Base-by-base conservation (phyloP, 257 asterid genomes). In the Misopates orontium region DNA sequence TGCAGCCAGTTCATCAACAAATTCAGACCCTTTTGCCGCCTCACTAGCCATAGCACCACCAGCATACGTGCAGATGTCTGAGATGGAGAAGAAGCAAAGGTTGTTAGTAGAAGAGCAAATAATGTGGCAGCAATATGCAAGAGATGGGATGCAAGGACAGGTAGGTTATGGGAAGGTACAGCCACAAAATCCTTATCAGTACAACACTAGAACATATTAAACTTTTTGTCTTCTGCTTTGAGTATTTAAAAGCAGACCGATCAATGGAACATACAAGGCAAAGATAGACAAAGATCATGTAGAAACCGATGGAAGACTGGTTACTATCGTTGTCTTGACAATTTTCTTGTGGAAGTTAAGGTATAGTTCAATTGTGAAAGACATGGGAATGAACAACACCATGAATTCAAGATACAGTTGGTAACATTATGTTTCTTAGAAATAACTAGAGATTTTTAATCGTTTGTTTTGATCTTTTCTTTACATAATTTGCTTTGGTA, bases 101-200 rank as follows among this genome's bases (percentile, higher is more conserved):
- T 65, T 88, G 67, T 73, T 91, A 48, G 82, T 75, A 17, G 91
- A 94, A 42, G 96, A 94, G 78, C 98, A 94, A 58, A 1, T 77
- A 23, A 80, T 88, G 87, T 94, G 99, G 99, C 99, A 90, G 79
- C 90, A 90, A 56, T 90, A 86, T 58, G 75, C 85, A 24, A 88
- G 80, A 18, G 97, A 84, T 71, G 99, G 98, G 70, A 86, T 77
- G 90, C 96, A 88, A 66, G 96, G 96, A 21, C 89, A 81, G 17
- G 86, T 75, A 23, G 85, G 85, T 16, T 77, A 81, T 24, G 62
- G 74, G 47, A 84, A 75, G 44, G 69, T 70, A 48, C 83, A 79
- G 44, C 72, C 0, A 58, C 75, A 71, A 24, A 76, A 67, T 36
- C 62, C 69, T 8, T 62, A 85, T 61, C 86, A 81, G 12, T 75